Percentiles rank a stretch among this genome's conserved stretches.
Evolutionary conservation across 1,139 yeast species (phyloP).

Genomic region (Geotrichum citri-aurantii): DNA sequence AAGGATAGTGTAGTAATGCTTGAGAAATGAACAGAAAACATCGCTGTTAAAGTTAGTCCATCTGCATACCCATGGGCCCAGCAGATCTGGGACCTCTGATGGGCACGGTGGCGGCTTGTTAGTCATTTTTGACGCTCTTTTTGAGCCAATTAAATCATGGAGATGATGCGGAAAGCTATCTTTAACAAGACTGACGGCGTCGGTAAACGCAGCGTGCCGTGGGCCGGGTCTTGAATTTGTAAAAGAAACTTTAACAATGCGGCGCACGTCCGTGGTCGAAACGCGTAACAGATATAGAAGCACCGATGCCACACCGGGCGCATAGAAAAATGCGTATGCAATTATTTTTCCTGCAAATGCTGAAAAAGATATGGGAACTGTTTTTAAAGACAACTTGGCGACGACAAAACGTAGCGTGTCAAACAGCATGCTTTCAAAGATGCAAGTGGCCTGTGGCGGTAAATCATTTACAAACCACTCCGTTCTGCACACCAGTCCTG

Average conservation of each 20-base stretch:
- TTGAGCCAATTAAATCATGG: constrained; percentile 24
- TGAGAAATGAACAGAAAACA: constrained; percentile 65
- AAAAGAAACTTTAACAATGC: constrained; percentile 28
- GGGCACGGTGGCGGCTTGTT: constrained; percentile 1
- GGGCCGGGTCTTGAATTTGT: constrained; percentile 23
- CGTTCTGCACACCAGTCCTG: constrained; percentile 54
- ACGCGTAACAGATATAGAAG: constrained; percentile 58
- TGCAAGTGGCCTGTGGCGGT: constrained; percentile 7
- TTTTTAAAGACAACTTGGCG: constrained; percentile 48
- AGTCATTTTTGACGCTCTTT: constrained; percentile 1
- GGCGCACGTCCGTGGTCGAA: constrained; percentile 37
- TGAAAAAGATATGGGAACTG: constrained; percentile 52
- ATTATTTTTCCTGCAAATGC: constrained; percentile 80
- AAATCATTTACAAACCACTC: constrained; percentile 51
- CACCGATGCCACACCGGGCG: constrained; percentile 61
- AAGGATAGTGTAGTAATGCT: constrained; percentile 50
- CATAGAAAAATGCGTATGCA: constrained; percentile 57
- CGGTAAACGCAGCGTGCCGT: constrained; percentile 17
- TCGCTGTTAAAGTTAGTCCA: constrained; percentile 51
- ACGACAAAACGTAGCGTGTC: constrained; percentile 56
- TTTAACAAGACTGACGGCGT: constrained; percentile 22
- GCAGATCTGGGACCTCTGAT: constrained; percentile 36
- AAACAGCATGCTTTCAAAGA: constrained; percentile 32
- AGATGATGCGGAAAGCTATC: constrained; percentile 28
- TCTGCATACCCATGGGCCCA: constrained; percentile 64